A percentile compares a stretch with the other conserved stretches of the same genome.
phyloP scores from a whole-genome alignment of 768 basidiomycete species.

The Hemileccinum rubropunctum region DNA sequence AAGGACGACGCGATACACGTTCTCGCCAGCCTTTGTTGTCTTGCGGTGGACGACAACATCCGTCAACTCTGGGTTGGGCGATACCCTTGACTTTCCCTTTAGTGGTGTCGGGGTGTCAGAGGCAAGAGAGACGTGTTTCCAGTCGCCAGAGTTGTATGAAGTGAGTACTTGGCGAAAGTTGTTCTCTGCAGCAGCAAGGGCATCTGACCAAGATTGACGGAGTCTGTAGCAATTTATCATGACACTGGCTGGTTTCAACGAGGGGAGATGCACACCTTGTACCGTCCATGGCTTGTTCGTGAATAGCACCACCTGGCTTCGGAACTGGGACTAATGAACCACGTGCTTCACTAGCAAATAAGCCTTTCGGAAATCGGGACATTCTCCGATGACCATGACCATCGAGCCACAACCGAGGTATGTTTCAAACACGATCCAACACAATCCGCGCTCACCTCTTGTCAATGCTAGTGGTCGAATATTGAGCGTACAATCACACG shows the following conservation, averaged over 20 bases:
- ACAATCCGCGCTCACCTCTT: conserved; percentile 6
- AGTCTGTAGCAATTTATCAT: conserved; percentile 47
- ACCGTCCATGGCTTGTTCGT: conserved; percentile 49
- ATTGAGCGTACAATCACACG: conserved; percentile 91
- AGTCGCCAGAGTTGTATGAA: conserved; percentile 65
- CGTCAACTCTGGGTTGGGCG: conserved; percentile 54
- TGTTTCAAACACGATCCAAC: neutral
- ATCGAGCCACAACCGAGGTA: conserved; percentile 3
- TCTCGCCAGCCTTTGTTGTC: conserved; percentile 65
- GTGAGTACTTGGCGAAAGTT: conserved; percentile 77
- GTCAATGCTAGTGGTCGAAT: conserved; percentile 47
- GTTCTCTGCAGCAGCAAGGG: conserved; percentile 70
- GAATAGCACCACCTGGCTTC: neutral
- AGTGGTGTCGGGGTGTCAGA: conserved; percentile 39
- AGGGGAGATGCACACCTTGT: conserved; percentile 42
- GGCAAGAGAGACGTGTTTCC: conserved; percentile 72
- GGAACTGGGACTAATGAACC: neutral
- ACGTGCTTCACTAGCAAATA: too few relatives aligned
- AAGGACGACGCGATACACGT: conserved; percentile 76
- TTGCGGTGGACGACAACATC: conserved; percentile 82
- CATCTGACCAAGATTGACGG: conserved; percentile 77
- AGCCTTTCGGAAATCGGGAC: neutral
- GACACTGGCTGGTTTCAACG: neutral
- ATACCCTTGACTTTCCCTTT: conserved; percentile 61
- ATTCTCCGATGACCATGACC: neutral